Evolutionary conservation across 495 filamentous ascomycete species (phyloP), one percentile per base, ranked within the genome.

Genomic region (Hypomontagnella submonticulosa): DNA sequence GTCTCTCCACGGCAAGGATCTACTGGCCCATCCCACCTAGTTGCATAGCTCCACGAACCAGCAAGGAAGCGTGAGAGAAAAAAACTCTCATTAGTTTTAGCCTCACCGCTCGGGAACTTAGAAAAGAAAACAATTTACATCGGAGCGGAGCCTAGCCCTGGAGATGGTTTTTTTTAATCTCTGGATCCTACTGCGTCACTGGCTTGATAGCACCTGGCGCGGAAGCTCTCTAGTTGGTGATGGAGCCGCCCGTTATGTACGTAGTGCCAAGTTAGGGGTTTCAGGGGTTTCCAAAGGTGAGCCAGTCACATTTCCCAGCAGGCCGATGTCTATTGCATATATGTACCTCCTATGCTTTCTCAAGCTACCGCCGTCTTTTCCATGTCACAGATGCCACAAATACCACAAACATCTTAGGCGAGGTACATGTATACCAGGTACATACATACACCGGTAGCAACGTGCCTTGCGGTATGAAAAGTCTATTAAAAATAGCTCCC

Each of bases 1-100:
- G 66, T 61, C 66, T 63, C 60, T 37, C 60, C 60, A 51, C 42
- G 40, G 56, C 49, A 56, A 52, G 66, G 66, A 61, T 69, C 41
- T 61, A 69, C 60, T 69, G 66, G 66, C 43, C 47, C 54, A n/a
- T n/a, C 51, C 53, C 49, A 27, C 23, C 2, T 27, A 27, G 23
- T 6, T 27, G 3, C 23, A 27, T 27, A 27, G 23, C 23, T 27
- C 52, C n/a, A 46, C 52, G 36, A 38, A 12, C 36, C 36, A 38
- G 41, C 50, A 40, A 44, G 20, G 51, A 66, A 62, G 54, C 57
- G 53, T 32, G 7, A 6, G 4, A 16, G 3, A 43, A 15, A 8
- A 41, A 55, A 37, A 20, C 23, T 27, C 23, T 27, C 23, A 27
- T 3, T 27, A 6, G 5, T 36, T 69, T 56, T 16, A 59, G 56